Evolutionary conservation across 1,139 yeast genomes (phyloP), one percentile per base, ranked within the genome.

Genomic region (Kodamaea suecica): DNA sequence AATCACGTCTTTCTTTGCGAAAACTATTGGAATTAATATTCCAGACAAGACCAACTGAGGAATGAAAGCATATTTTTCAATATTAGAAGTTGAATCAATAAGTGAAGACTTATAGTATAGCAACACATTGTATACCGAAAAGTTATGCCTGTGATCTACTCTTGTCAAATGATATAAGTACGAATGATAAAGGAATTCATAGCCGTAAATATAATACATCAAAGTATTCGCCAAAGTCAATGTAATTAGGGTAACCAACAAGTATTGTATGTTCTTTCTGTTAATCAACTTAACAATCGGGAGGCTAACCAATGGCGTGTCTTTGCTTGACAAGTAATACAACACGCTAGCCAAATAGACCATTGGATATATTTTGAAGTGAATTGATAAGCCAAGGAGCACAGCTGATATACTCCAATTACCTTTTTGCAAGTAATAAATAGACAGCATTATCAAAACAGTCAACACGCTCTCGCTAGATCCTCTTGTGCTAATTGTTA

Each of bases 81-180:
- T 59, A 33, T 44, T 34, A 5, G 38, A 33, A 12, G 38, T 38
- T 12, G 37, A 29, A 21, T 27, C 23, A 11, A 13, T 19, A n/a
- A 36, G 15, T 14, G 77, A 73, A 0, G 88, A 80, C 34, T 72
- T 72, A 51, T 73, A 76, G 60, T 92, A 92, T 31, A 92, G 63
- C 21, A 80, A 66, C 13, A 87, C 66, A 52, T 92, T 86, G 71
- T 90, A 92, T 2, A 90, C 72, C 2, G 96, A 86, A 52, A 92
- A 92, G 58, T 92, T 92, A 60, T 92, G 98, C 35, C 98, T 78
- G 57, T 92, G 98, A 55, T 92, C 98, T 10, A 87, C 61, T 41
- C 98, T 70, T 4, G 77, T 69, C 33, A 92, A 62, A 56, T 92
- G 98, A 55, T 92, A 92, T 9, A 87, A 53, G 55, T 86, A 88